Evolutionary conservation across 768 basidiomycete species (phyloP).

Genomic region (Leucosporidium scottii): DNA sequence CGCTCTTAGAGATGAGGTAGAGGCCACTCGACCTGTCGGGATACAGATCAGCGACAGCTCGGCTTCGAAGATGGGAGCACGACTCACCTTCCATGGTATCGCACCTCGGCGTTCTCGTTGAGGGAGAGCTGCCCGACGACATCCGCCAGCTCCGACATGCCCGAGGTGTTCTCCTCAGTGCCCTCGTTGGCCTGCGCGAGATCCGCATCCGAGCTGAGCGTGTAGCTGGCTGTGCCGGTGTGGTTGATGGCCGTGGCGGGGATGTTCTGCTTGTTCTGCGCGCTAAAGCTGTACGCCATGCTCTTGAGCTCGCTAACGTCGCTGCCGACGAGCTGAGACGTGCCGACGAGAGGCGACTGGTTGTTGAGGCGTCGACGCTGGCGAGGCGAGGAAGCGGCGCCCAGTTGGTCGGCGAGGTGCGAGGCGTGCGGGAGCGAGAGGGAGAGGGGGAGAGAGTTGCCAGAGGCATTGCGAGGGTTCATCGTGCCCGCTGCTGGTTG

Average conservation of each 20-base stretch:
- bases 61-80: too few species aligned
- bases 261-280: slow-evolving; percentile 8
- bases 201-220: slow-evolving; percentile 7
- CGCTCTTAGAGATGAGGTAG: slow-evolving; percentile 35
- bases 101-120: slow-evolving; percentile 77
- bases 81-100: slow-evolving; percentile 60
- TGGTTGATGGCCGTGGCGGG: slow-evolving; percentile 16
- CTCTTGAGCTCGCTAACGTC: neutral
- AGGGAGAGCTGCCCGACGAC: slow-evolving; percentile 79
- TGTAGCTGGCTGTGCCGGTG: slow-evolving; percentile 19
- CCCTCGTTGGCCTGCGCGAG: slow-evolving; percentile 24
- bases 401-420: neutral
- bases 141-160: slow-evolving; percentile 48
- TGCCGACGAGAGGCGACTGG: slow-evolving; percentile 6
- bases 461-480: slow-evolving; percentile 1
- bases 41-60: neutral
- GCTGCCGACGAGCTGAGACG: neutral
- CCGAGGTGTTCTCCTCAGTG: slow-evolving; percentile 30
- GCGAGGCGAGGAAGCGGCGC: slow-evolving; percentile 26
- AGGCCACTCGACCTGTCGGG: slow-evolving; percentile 40
- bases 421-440: neutral
- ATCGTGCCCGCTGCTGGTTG: neutral
- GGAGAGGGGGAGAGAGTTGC: neutral
- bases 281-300: neutral
- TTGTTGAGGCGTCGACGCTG: slow-evolving; percentile 33